Conservation (phyloP, 1,284 basidiomycete species). For the Boletellus deceptivus region DNA sequence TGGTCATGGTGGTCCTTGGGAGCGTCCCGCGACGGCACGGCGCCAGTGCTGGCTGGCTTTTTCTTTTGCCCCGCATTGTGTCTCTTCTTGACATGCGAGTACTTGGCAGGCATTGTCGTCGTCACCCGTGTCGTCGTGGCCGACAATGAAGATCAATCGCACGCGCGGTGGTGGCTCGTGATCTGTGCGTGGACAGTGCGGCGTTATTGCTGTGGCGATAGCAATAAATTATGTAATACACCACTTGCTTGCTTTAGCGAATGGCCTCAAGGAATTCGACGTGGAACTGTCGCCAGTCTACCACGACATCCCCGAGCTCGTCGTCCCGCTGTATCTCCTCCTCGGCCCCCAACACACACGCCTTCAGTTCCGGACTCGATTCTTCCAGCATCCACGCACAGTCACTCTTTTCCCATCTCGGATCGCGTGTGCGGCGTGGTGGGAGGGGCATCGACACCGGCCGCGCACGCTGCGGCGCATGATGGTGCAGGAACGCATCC, state of each 20-base stretch:
- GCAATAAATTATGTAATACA: conserved; percentile 25
- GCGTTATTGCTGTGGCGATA: not conserved
- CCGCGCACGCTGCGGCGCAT: conserved; percentile 6
- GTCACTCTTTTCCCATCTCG: conserved; percentile 3
- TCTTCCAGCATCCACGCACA: conserved; percentile 32
- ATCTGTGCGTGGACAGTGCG: conserved; percentile 14
- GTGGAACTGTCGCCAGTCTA: conserved; percentile 32
- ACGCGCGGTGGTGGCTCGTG: not conserved
- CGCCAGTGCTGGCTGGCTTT: conserved; percentile 33
- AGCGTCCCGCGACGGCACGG: conserved; percentile 16
- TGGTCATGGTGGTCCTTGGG: conserved; percentile 34
- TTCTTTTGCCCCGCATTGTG: conserved; percentile 43
- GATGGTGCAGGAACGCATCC: conserved; percentile 7
- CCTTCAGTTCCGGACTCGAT: conserved; percentile 23
- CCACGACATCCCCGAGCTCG: conserved; percentile 5
- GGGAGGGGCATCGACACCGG: conserved; percentile 15
- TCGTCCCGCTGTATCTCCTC: conserved; percentile 4
- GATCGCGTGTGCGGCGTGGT: conserved; percentile 6
- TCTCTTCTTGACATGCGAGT: conserved; percentile 69
- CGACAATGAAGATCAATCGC: conserved; percentile 2
- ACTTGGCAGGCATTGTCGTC: conserved; percentile 61
- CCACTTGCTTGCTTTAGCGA: not conserved
- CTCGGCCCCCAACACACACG: conserved; percentile 3
- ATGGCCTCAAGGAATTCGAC: conserved; percentile 25
- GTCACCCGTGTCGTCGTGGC: not conserved